These are phyloP conservation scores for Meira miltonrushii DNA, from an alignment of 1,284 basidiomycete genomes.

Conservation along the genomic window DNA sequence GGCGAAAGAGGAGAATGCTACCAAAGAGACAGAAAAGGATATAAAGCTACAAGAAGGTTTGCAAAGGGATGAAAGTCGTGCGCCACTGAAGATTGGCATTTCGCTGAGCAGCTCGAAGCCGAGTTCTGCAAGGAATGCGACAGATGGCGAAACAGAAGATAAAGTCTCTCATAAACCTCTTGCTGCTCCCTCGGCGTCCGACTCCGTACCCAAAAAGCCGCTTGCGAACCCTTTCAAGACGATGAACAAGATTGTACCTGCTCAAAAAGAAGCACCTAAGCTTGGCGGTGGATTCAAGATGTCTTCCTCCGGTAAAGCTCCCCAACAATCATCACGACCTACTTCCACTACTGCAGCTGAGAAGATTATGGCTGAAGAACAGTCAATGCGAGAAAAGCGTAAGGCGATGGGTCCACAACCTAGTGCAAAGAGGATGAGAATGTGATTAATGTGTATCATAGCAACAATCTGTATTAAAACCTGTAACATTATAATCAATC, in stretches of 20 bases:
- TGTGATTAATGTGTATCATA: slow-evolving; percentile 13
- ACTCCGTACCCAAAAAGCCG: slow-evolving; percentile 19
- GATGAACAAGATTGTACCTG: not conserved
- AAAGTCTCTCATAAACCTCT: not conserved
- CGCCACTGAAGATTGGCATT: slow-evolving; percentile 33
- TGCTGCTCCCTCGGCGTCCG: not conserved
- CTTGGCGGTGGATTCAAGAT: slow-evolving; percentile 12
- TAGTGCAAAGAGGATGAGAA: slow-evolving; percentile 15
- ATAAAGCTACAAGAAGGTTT: slow-evolving; percentile 20
- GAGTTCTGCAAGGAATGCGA: not conserved
- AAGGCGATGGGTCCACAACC: slow-evolving; percentile 18
- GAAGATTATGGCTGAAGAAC: slow-evolving; percentile 46
- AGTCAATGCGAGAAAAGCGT: slow-evolving; percentile 14
- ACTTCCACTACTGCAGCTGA: slow-evolving; percentile 39
- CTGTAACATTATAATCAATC: not conserved
- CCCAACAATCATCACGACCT: slow-evolving; percentile 21
- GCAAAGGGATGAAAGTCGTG: slow-evolving; percentile 13
- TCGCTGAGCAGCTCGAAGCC: slow-evolving; percentile 15
- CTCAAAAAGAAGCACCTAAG: slow-evolving; percentile 17
- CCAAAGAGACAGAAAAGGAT: slow-evolving; percentile 3
- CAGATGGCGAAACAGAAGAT: not conserved
- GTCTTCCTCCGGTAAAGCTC: not conserved
- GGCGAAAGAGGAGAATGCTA: slow-evolving; percentile 56
- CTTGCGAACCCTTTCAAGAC: slow-evolving; percentile 29
- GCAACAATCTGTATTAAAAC: not conserved